Evolutionary conservation across 2,329 filamentous ascomycete genomes (phyloP).

Genomic region (Diaporthe citri): DNA sequence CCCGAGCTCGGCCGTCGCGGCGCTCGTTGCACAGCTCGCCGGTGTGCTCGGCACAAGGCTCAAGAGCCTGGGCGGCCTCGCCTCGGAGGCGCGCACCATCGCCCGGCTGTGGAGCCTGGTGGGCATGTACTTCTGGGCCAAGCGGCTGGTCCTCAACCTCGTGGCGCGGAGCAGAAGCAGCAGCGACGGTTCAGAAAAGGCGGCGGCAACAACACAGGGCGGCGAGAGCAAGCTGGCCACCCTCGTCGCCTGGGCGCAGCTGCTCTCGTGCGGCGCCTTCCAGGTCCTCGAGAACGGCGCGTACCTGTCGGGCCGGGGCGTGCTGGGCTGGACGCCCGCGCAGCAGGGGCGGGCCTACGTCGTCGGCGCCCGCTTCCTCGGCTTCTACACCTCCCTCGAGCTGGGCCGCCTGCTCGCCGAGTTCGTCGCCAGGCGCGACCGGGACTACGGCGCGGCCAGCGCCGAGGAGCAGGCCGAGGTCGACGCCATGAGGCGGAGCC

Average conservation of each 20-base stretch:
- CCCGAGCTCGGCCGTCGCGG: constrained; percentile 36
- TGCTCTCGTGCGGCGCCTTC: constrained; percentile 76
- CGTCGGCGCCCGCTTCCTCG: constrained; percentile 86
- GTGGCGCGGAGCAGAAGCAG: constrained; percentile 46
- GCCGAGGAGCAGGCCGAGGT: constrained; percentile 61
- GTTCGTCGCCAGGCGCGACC: constrained; percentile 53
- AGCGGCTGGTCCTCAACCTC: constrained; percentile 57
- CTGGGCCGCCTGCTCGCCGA: constrained; percentile 72
- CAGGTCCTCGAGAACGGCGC: constrained; percentile 87
- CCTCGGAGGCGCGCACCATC: constrained; percentile 80
- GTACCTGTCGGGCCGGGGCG: constrained; percentile 80
- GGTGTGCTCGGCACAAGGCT: constrained; percentile 66
- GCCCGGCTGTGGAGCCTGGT: constrained; percentile 82
- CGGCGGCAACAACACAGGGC: constrained; percentile 46
- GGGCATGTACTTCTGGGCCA: constrained; percentile 78
- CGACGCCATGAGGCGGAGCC: constrained; percentile 71
- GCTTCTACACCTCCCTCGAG: constrained; percentile 81
- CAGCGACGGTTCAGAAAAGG: constrained; percentile 44
- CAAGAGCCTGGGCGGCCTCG: constrained; percentile 71
- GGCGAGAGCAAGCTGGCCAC: constrained; percentile 57
- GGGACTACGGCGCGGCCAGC: constrained; percentile 52
- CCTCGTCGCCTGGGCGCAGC: constrained; percentile 74
- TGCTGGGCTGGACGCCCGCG: constrained; percentile 70
- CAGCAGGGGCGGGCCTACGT: constrained; percentile 72
- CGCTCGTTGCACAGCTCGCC: constrained; percentile 60